Evolutionary conservation across 805 yeast species (phyloP).

Genomic region (Candida dajiaensis): DNA sequence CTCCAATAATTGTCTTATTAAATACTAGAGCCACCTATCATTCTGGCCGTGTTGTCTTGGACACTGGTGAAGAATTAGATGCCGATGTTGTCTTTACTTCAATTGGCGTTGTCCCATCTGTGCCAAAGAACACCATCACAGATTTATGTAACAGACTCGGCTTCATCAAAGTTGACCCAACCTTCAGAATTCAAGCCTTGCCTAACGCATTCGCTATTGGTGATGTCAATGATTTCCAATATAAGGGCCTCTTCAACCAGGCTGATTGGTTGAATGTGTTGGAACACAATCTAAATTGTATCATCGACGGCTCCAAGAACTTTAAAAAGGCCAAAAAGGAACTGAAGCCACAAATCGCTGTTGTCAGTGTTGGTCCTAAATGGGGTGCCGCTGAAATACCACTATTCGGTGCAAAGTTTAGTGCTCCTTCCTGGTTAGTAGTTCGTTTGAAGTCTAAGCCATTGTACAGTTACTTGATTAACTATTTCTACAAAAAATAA

Average conservation of each 20-base stretch:
- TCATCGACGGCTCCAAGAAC: neutral
- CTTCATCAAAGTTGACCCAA: conserved; percentile 16
- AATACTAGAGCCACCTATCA: conserved; percentile 3
- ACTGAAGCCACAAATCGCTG: conserved; percentile 1
- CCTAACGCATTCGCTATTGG: conserved; percentile 28
- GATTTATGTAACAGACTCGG: conserved; percentile 12
- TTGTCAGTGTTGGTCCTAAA: conserved; percentile 22
- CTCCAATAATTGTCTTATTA: conserved; percentile 9
- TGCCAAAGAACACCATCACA: conserved; percentile 15
- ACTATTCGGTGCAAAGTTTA: conserved; percentile 14
- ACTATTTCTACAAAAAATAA: neutral
- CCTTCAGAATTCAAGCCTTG: conserved; percentile 18
- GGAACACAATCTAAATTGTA: conserved; percentile 13
- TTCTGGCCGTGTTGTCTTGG: neutral
- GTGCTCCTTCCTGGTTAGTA: conserved; percentile 17
- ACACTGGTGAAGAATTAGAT: neutral
- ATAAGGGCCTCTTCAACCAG: conserved; percentile 17
- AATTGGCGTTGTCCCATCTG: conserved; percentile 18
- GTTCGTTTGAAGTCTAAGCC: conserved; percentile 15
- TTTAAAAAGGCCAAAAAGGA: neutral
- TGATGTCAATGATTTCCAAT: conserved; percentile 23
- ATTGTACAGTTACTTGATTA: conserved; percentile 7
- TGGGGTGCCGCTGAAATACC: conserved; percentile 26
- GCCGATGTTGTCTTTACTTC: conserved; percentile 9
- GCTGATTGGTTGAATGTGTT: conserved; percentile 11